These are phyloP conservation scores for Caryopteris hybrid DNA, from an alignment of 305 asterid species.

Conservation along the genomic window DNA sequence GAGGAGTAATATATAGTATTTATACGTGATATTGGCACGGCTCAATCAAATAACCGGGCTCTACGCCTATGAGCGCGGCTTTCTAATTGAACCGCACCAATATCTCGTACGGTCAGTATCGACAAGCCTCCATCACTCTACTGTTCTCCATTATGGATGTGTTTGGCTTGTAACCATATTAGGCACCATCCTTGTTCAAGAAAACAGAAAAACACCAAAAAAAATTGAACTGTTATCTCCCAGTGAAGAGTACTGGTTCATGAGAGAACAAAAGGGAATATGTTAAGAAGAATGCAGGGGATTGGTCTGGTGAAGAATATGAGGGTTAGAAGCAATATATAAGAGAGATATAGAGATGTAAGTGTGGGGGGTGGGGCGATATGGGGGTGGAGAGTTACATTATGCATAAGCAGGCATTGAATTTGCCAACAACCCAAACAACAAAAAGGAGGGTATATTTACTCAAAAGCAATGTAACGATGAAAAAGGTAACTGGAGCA, in stretches of 20 bases:
- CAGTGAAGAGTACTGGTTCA: constrained; percentile 1
- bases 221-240: neutral
- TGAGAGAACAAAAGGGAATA: constrained; percentile 10
- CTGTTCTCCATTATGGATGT: neutral
- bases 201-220: neutral
- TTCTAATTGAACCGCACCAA: constrained; percentile 96
- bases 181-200: neutral
- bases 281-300: neutral
- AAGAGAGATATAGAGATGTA: constrained; percentile 9
- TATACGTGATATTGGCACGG: constrained; percentile 98
- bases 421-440: constrained; percentile 63
- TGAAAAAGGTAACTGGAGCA: constrained; percentile 70
- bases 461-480: constrained; percentile 78
- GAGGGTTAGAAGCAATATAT: constrained; percentile 15
- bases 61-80: constrained; percentile 41
- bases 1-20: neutral
- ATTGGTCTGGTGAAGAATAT: constrained; percentile 12
- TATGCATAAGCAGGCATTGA: constrained; percentile 46
- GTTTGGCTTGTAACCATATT: neutral
- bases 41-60: constrained; percentile 84
- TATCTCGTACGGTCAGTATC: constrained; percentile 45
- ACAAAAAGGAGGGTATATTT: constrained; percentile 75
- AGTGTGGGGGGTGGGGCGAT: neutral
- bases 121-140: constrained; percentile 4
- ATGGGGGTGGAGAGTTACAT: constrained; percentile 14